These are phyloP conservation scores for Globisporangium viniferum DNA, from an alignment of 352 stramenopile species.

Conservation along the genomic window DNA sequence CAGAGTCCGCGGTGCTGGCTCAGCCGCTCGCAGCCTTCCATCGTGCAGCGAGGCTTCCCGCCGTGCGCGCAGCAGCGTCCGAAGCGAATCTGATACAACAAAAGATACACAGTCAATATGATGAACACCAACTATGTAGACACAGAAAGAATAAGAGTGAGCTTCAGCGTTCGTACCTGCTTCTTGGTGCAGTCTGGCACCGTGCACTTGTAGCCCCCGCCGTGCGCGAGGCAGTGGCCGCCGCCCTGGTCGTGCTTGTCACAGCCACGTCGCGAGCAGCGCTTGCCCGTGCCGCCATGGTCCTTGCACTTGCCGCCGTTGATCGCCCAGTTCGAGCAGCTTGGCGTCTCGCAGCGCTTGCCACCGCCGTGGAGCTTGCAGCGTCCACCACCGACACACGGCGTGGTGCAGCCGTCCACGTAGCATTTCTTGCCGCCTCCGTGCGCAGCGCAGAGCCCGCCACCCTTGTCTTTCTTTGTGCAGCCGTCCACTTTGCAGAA, in stretches of 20 bases:
- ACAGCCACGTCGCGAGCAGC: conserved; percentile 59
- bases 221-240: conserved; percentile 69
- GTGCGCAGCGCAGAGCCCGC: conserved; percentile 71
- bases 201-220: conserved; percentile 65
- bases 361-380: conserved; percentile 73
- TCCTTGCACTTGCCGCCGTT: conserved; percentile 73
- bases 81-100: conserved; percentile 47
- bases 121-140: not conserved
- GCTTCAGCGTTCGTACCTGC: conserved; percentile 33
- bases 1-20: conserved; percentile 65
- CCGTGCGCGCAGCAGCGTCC: conserved; percentile 74
- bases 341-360: conserved; percentile 43
- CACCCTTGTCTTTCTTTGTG: conserved; percentile 82
- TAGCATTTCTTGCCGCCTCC: conserved; percentile 84
- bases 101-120: not conserved
- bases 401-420: conserved; percentile 56
- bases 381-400: conserved; percentile 65
- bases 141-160: not conserved
- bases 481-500: conserved; percentile 75
- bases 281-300: conserved; percentile 65
- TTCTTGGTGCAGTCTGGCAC: conserved; percentile 77
- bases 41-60: conserved; percentile 59
- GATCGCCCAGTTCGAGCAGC: conserved; percentile 62
- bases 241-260: conserved; percentile 82
- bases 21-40: conserved; percentile 68